phyloP scores from a whole-genome alignment of 805 yeast genomes.

The Maudiozyma barnettii region DNA sequence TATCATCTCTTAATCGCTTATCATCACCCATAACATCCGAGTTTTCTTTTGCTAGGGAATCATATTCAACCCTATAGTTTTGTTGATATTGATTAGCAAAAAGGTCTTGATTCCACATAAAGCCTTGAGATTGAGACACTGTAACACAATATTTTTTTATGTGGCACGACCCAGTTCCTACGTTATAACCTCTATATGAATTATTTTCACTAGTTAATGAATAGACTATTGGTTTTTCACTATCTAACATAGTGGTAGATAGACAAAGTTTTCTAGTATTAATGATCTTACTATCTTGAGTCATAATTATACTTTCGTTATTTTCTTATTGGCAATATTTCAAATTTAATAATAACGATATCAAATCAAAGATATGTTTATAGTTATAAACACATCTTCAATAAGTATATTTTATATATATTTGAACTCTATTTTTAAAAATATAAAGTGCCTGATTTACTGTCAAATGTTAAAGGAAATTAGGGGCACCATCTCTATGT shows the following conservation, averaged over 20 bases:
- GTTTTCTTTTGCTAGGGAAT: slow-evolving; percentile 10
- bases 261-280: not conserved
- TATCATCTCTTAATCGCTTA: not conserved
- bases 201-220: not conserved
- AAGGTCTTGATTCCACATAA: slow-evolving; percentile 65
- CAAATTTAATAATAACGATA: no score
- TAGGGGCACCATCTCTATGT: no score
- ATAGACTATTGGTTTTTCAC: slow-evolving; percentile 1
- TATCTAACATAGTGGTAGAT: not conserved
- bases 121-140: slow-evolving; percentile 55
- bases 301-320: no score
- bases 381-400: no score
- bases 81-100: slow-evolving; percentile 69
- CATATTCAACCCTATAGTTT: slow-evolving; percentile 32
- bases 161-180: not conserved
- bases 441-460: no score
- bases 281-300: not conserved
- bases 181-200: not conserved
- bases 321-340: no score
- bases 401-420: no score
- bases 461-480: no score
- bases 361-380: no score
- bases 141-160: slow-evolving; percentile 11
- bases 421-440: no score
- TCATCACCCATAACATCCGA: slow-evolving; percentile 14